These are phyloP conservation scores for Prunus yedoensis DNA, from an alignment of 331 rosid species.

Conservation along the genomic window DNA sequence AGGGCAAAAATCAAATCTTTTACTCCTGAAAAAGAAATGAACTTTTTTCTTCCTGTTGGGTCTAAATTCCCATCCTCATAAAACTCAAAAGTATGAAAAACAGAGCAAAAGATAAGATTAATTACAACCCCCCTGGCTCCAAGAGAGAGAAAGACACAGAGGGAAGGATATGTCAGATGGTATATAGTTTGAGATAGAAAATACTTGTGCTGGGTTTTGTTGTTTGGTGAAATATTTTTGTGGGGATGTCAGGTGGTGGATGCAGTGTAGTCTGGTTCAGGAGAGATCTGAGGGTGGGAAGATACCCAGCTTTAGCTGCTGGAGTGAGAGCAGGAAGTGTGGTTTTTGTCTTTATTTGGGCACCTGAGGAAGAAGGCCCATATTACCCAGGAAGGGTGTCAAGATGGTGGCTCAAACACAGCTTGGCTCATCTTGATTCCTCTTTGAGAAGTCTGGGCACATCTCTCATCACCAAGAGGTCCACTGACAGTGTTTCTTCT, in stretches of 20 bases:
- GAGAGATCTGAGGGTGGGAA: slow-evolving; percentile 90
- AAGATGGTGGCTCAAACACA: slow-evolving; percentile 90
- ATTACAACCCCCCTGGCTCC: neutral
- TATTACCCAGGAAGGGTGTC: slow-evolving; percentile 86
- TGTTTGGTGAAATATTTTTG: slow-evolving; percentile 18
- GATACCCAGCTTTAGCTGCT: slow-evolving; percentile 82
- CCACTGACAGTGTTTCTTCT: slow-evolving; percentile 71
- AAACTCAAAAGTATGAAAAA: slow-evolving; percentile 18
- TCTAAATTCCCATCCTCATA: slow-evolving; percentile 26
- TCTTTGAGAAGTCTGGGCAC: slow-evolving; percentile 75
- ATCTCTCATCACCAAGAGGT: slow-evolving; percentile 66
- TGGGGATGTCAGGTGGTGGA: slow-evolving; percentile 81
- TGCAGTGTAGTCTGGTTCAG: slow-evolving; percentile 97
- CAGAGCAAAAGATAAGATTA: slow-evolving; percentile 15
- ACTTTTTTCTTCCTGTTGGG: slow-evolving; percentile 24
- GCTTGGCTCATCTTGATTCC: slow-evolving; percentile 80
- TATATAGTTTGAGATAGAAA: slow-evolving; percentile 23
- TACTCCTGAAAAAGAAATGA: slow-evolving; percentile 1
- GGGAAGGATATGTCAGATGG: slow-evolving; percentile 25
- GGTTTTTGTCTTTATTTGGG: slow-evolving; percentile 79
- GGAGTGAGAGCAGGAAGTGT: slow-evolving; percentile 84
- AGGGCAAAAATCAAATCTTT: slow-evolving; percentile 23
- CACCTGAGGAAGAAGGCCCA: slow-evolving; percentile 90
- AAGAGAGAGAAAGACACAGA: slow-evolving; percentile 11
- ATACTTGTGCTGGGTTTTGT: slow-evolving; percentile 13